A percentile compares a stretch with the other conserved stretches of the same genome.
Evolutionary conservation across 495 filamentous ascomycete species (phyloP).

Genomic region (Collariella sp.): DNA sequence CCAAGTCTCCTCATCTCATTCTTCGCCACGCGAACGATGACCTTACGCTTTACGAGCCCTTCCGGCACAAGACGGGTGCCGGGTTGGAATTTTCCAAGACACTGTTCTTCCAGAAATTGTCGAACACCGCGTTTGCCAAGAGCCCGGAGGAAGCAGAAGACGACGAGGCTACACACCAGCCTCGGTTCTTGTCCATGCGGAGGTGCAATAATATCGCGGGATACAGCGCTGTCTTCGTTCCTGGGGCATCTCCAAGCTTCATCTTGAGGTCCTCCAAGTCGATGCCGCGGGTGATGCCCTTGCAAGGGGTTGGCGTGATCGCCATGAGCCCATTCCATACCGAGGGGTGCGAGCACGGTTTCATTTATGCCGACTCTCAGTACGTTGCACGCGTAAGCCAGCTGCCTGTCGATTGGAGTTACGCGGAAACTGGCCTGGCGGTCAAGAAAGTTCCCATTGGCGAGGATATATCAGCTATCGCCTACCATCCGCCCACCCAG

Average conservation of each 20-base stretch:
- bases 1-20: slow-evolving; percentile 69
- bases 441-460: slow-evolving; percentile 58
- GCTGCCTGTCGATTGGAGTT: slow-evolving; percentile 53
- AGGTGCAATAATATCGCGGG: slow-evolving; percentile 59
- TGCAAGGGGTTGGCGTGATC: slow-evolving; percentile 55
- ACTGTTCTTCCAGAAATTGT: slow-evolving; percentile 69
- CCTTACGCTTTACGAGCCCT: slow-evolving; percentile 79
- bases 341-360: slow-evolving; percentile 65
- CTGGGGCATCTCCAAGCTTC: slow-evolving; percentile 69
- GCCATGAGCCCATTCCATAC: slow-evolving; percentile 66
- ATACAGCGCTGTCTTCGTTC: slow-evolving; percentile 70
- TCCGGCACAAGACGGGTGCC: slow-evolving; percentile 35
- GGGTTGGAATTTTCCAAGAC: slow-evolving; percentile 31
- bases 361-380: slow-evolving; percentile 65
- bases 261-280: slow-evolving; percentile 69
- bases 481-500: slow-evolving; percentile 64
- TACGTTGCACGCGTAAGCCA: slow-evolving; percentile 58
- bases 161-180: slow-evolving; percentile 32
- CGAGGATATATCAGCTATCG: slow-evolving; percentile 61
- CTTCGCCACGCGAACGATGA: slow-evolving; percentile 72
- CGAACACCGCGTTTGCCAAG: slow-evolving; percentile 51
- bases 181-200: slow-evolving; percentile 47
- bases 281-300: slow-evolving; percentile 59
- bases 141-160: slow-evolving; percentile 33
- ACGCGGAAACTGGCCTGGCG: slow-evolving; percentile 61